Percentiles rank a stretch among this genome's conserved stretches.
Evolutionary conservation across 2,329 filamentous ascomycete species (phyloP).

Genomic region (Phialophora expanda): DNA sequence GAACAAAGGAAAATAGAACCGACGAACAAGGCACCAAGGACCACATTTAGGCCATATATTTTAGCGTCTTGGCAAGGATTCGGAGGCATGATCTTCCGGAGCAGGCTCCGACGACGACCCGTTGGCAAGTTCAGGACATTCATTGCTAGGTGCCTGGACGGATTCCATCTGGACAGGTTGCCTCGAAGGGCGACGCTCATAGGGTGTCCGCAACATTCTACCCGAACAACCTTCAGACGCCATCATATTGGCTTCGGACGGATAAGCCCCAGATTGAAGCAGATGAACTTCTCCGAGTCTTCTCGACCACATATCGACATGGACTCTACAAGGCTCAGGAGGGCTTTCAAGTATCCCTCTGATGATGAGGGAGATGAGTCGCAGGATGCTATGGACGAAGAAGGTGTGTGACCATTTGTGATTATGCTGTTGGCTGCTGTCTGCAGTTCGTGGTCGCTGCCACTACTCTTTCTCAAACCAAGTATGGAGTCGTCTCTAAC

Average conservation of each 20-base stretch:
- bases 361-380: constrained; percentile 33
- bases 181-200: background rate
- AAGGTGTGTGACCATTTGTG: constrained; percentile 28
- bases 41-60: background rate
- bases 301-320: constrained; percentile 13
- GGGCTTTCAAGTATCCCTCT: constrained; percentile 38
- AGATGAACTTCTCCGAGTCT: background rate
- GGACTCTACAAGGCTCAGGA: constrained; percentile 34
- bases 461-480: background rate
- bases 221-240: background rate
- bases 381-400: constrained; percentile 38
- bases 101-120: background rate
- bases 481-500: background rate
- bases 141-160: background rate
- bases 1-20: background rate
- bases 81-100: background rate
- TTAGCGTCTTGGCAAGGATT: background rate
- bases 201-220: background rate
- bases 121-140: background rate
- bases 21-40: background rate
- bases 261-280: too few relatives aligned
- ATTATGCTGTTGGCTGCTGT: background rate
- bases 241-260: background rate
- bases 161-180: background rate
- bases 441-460: too few relatives aligned